These are phyloP conservation scores for Sugiyamaella lignohabitans DNA, from an alignment of 805 yeast genomes.

Conservation along the genomic window DNA sequence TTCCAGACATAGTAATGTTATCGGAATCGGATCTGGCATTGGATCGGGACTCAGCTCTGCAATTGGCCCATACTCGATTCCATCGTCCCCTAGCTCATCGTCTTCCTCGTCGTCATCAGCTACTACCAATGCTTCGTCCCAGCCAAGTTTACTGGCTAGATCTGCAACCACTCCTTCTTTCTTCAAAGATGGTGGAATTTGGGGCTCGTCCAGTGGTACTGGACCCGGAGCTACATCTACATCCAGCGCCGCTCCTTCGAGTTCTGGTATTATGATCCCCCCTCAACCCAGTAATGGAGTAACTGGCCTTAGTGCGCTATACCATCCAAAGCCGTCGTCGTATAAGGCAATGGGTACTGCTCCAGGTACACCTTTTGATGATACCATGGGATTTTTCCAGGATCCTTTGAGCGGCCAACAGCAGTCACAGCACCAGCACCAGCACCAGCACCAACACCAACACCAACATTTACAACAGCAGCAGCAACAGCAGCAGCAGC, in stretches of 20 bases:
- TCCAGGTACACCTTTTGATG: constrained; percentile 20
- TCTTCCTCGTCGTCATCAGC: constrained; percentile 15
- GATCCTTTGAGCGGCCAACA: not conserved
- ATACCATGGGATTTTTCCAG: constrained; percentile 7
- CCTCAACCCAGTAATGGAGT: not conserved
- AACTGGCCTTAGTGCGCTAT: constrained; percentile 16
- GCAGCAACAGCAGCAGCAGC: not conserved
- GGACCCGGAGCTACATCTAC: constrained; percentile 2
- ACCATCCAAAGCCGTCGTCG: constrained; percentile 9
- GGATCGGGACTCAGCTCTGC: not conserved
- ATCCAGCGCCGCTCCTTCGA: constrained; percentile 7
- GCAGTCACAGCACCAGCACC: not conserved
- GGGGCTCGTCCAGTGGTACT: not conserved
- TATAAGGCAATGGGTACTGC: constrained; percentile 16
- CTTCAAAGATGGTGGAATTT: not conserved
- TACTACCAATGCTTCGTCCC: not conserved
- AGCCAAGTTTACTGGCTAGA: not conserved
- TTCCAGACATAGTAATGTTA: not conserved
- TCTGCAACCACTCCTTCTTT: not conserved
- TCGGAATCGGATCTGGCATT: not conserved
- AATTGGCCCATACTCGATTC: not conserved
- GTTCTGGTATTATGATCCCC: constrained; percentile 10
- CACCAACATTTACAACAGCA: not conserved
- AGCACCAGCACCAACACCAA: constrained; percentile 1
- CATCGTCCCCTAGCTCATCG: constrained; percentile 6